phyloP scores from a whole-genome alignment of 2,329 filamentous ascomycete species.

The Helotiales sp. region DNA sequence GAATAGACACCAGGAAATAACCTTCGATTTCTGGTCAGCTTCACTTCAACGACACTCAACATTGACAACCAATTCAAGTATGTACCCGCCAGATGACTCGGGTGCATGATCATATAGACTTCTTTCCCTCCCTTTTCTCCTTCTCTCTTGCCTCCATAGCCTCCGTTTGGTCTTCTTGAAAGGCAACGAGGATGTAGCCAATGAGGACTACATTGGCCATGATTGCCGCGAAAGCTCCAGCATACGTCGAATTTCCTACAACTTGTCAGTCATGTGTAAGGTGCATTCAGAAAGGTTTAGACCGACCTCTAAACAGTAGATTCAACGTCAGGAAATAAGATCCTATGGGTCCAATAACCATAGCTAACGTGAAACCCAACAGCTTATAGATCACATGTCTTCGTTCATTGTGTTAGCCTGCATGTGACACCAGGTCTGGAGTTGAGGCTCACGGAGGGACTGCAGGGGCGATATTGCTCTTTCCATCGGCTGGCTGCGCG shows the following conservation, averaged over 20 bases:
- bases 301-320: slow-evolving; percentile 72
- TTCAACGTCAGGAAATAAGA: slow-evolving; percentile 85
- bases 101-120: slow-evolving; percentile 14
- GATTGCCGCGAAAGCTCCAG: slow-evolving; percentile 81
- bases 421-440: slow-evolving; percentile 16
- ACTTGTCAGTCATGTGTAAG: slow-evolving; percentile 1
- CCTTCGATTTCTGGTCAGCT: no score
- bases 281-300: neutral
- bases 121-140: slow-evolving; percentile 39
- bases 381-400: slow-evolving; percentile 89
- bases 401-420: neutral
- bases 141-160: slow-evolving; percentile 43
- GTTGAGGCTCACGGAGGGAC: slow-evolving; percentile 69
- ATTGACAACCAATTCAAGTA: no score
- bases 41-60: no score
- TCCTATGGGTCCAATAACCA: slow-evolving; percentile 84
- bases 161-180: slow-evolving; percentile 72
- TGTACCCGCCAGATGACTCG: no score
- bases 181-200: slow-evolving; percentile 87
- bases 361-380: slow-evolving; percentile 84
- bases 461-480: slow-evolving; percentile 76
- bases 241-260: slow-evolving; percentile 82
- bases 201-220: slow-evolving; percentile 90
- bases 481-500: slow-evolving; percentile 46
- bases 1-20: no score